A percentile compares a stretch with the other conserved stretches of the same genome.
phyloP scores from a whole-genome alignment of 2,329 filamentous ascomycete species.

The Aspergillus japonicus region DNA sequence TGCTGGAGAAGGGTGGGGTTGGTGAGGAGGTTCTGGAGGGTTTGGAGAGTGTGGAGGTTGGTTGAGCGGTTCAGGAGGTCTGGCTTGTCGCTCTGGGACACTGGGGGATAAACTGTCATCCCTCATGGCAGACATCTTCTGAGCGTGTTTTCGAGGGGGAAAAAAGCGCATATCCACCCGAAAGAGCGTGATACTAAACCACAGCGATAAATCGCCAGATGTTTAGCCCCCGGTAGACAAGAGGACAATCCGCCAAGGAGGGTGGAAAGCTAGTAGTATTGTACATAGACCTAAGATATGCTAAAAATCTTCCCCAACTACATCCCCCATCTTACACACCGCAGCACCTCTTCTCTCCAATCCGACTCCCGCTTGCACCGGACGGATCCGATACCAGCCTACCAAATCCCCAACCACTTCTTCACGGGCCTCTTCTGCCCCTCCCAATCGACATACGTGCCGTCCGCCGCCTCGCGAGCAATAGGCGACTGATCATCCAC shows the following conservation, averaged over 20 bases:
- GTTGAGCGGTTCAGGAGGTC: conserved; percentile 36
- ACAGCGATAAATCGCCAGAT: not conserved
- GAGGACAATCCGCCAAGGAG: not conserved
- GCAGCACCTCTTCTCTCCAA: too few species aligned
- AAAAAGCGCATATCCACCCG: not conserved
- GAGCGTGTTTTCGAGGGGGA: not conserved
- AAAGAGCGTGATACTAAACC: not conserved
- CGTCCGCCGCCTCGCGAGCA: conserved; percentile 31
- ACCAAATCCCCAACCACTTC: conserved; percentile 86
- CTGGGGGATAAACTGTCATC: not conserved
- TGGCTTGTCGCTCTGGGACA: not conserved
- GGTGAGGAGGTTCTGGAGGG: conserved; percentile 83
- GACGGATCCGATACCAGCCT: not conserved
- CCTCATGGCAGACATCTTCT: not conserved
- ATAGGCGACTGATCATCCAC: conserved; percentile 40
- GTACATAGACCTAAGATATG: not conserved
- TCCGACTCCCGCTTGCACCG: too few species aligned
- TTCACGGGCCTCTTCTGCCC: conserved; percentile 59
- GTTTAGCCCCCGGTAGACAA: not conserved
- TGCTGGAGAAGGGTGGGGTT: conserved; percentile 74
- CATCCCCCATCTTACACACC: not conserved
- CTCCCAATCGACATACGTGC: conserved; percentile 36
- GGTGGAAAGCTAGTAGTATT: not conserved
- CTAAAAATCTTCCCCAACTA: not conserved
- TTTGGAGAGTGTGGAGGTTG: conserved; percentile 66